Base-by-base conservation (phyloP, 768 basidiomycete species). In the Trametes cinnabarina region DNA sequence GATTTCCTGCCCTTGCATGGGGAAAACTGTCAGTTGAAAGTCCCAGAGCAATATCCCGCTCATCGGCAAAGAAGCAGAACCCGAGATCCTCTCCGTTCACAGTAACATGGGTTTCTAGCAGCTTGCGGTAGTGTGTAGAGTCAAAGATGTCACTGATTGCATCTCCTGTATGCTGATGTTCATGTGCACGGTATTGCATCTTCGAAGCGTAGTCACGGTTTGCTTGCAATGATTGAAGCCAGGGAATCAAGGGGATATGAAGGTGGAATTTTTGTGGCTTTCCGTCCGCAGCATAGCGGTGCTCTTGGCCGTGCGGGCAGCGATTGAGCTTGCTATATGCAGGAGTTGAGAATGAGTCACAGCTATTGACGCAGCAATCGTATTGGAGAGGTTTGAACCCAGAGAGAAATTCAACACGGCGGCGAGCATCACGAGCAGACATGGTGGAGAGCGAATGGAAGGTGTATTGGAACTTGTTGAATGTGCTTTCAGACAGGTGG, bases 11-110 rank as follows among this genome's bases (percentile, higher is more conserved):
- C 34, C 39, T 73, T 73, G 58, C 73, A 79, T 4, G 76, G 71
- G 0, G 66, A 61, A 63, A 79, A 0, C 81, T 75, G 65, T 83
- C 79, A 0, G 72, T 71, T 3, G 73, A 74, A 1, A 81, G 50
- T 0, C 71, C 74, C 7, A 82, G 68, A 2, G 79, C 78, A 20
- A 82, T 68, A 52, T 82, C 79, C 5, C 65, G 66, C 0, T 35
- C 44, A n/a, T 73, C 70, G 0, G 65, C 64, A 55, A 84, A 84
- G 63, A 68, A 76, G 0, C 46, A 60, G 54, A 73, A 63, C 0
- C 44, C 42, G 0, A 63, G 59, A 8, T 44, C 39, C 2, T 68
- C 32, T 2, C 68, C 71, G 44, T 73, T 58, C 32, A 77, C 55
- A 6, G 50, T 28, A 32, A 79, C 73, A 15, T 63, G 30, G 19